These are phyloP conservation scores for Teratosphaeria viscida DNA, from an alignment of 2,329 filamentous ascomycete species.

Conservation along the genomic window DNA sequence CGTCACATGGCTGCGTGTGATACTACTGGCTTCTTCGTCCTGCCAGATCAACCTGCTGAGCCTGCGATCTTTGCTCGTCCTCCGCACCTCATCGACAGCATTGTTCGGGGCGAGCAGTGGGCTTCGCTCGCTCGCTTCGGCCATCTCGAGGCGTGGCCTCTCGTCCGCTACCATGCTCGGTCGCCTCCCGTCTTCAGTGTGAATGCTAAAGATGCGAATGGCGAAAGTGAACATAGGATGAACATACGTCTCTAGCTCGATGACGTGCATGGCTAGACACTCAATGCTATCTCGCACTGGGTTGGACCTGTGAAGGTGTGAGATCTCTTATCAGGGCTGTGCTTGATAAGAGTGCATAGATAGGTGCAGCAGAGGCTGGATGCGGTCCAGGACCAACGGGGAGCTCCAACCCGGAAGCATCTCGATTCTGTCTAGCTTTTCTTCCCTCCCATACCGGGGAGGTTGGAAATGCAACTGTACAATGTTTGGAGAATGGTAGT, in stretches of 20 bases:
- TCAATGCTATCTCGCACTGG: not conserved
- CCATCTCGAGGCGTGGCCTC: not conserved
- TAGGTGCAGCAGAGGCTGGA: not conserved
- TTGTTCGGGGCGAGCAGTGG: constrained; percentile 1
- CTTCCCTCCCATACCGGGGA: too few species aligned
- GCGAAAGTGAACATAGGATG: not conserved
- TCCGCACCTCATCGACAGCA: not conserved
- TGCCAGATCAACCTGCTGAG: constrained; percentile 25
- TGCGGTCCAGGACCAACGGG: not conserved
- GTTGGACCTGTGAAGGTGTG: not conserved
- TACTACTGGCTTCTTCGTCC: constrained; percentile 33
- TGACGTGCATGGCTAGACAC: not conserved
- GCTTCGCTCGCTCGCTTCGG: not conserved
- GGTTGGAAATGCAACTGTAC: too few species aligned
- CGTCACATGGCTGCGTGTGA: constrained; percentile 32
- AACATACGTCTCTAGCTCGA: not conserved
- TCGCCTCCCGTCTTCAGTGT: constrained; percentile 2
- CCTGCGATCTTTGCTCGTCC: constrained; percentile 12
- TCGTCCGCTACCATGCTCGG: not conserved
- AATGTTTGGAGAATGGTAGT: not conserved
- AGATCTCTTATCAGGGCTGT: not conserved
- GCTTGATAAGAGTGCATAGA: not conserved
- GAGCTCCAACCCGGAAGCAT: too few species aligned
- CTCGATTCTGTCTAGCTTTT: too few species aligned
- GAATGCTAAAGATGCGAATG: not conserved